Conservation (phyloP, 2,329 filamentous ascomycete genomes). For the Colletotrichum incanum region DNA sequence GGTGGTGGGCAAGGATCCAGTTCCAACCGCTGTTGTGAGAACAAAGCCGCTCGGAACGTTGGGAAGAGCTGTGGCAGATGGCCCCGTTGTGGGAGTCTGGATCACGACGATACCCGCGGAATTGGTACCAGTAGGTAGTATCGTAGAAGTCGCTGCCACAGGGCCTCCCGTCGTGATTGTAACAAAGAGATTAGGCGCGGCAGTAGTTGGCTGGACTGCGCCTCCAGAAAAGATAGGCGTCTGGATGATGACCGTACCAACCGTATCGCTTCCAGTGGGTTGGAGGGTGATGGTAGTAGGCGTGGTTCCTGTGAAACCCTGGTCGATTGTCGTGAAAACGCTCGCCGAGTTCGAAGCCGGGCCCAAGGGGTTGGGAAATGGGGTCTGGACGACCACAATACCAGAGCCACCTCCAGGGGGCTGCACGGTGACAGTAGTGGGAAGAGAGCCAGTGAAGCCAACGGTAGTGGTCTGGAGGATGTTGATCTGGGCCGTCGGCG, state of each 20-base stretch:
- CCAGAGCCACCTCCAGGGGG: conserved; percentile 31
- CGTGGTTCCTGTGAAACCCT: conserved; percentile 30
- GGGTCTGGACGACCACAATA: conserved; percentile 40
- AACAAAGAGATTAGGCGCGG: conserved; percentile 17
- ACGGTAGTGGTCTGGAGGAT: conserved; percentile 22
- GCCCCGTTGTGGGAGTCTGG: conserved; percentile 25
- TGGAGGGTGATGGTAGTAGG: conserved; percentile 28
- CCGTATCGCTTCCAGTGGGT: conserved; percentile 14
- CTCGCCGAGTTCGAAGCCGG: neutral
- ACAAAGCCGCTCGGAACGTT: conserved; percentile 18
- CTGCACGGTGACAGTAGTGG: conserved; percentile 33
- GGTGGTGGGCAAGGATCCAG: neutral
- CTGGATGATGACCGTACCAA: conserved; percentile 37
- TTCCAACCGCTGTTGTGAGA: neutral
- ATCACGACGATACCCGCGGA: conserved; percentile 27
- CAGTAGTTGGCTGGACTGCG: neutral
- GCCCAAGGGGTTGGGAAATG: conserved; percentile 5
- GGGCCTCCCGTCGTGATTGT: conserved; percentile 31
- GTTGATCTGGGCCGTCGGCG: conserved; percentile 29
- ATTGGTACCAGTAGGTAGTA: conserved; percentile 15
- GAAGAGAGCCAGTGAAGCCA: conserved; percentile 26
- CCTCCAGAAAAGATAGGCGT: conserved; percentile 33
- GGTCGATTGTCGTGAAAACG: conserved; percentile 25
- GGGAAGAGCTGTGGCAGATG: neutral
- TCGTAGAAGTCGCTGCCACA: conserved; percentile 24